phyloP scores from a whole-genome alignment of 495 filamentous ascomycete genomes.

The Friedmanniomyces endolithicus region DNA sequence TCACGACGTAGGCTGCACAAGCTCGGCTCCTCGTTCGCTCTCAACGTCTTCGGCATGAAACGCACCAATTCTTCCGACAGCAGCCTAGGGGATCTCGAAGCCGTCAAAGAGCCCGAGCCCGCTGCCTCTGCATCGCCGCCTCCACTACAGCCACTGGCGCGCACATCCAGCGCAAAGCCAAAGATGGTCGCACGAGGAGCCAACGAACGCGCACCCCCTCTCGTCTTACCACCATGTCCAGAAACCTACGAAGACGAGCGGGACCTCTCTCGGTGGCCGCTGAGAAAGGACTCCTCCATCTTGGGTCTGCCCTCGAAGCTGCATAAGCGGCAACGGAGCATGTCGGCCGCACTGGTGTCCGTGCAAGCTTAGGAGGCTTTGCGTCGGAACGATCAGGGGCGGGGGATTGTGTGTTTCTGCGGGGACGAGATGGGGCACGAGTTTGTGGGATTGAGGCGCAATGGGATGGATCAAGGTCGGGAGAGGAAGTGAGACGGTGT shows the following conservation, averaged over 20 bases:
- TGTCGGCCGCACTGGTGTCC: conserved; percentile 1
- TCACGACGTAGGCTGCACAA: conserved; percentile 8
- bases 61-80: neutral
- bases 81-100: neutral
- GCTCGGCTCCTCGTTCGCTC: conserved; percentile 7
- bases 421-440: conserved; percentile 1
- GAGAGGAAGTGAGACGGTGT: neutral
- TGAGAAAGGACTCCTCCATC: conserved; percentile 1
- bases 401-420: conserved; percentile 1
- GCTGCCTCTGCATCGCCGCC: neutral
- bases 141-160: neutral
- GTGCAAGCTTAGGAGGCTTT: conserved; percentile 14
- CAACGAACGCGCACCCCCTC: conserved; percentile 15
- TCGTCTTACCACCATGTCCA: conserved; percentile 16
- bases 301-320: neutral
- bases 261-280: neutral
- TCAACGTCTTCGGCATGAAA: conserved; percentile 7
- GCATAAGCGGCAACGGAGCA: conserved; percentile 10
- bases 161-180: neutral
- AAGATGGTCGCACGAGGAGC: conserved; percentile 18
- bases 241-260: conserved; percentile 4
- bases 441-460: neutral
- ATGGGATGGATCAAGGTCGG: neutral
- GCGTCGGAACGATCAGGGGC: neutral
- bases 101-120: neutral